Conservation (phyloP, 2,329 filamentous ascomycete genomes). For the Pseudopyricularia javanii region DNA sequence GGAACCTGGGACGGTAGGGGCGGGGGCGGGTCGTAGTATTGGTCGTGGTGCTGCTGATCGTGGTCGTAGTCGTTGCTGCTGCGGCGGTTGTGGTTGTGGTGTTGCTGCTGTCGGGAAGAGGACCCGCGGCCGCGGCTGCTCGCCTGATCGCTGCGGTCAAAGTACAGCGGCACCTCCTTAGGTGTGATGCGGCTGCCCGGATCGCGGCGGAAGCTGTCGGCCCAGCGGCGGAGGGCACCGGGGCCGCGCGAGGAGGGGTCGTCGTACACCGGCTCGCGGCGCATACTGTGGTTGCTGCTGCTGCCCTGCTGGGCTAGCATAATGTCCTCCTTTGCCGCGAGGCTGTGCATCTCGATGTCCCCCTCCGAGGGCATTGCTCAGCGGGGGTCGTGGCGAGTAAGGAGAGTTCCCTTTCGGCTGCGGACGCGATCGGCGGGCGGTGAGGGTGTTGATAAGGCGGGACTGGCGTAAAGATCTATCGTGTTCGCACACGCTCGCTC, state of each 20-base stretch:
- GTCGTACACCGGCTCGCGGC: slow-evolving; percentile 8
- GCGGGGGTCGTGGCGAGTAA: background rate
- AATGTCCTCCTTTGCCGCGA: slow-evolving; percentile 11
- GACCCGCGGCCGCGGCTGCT: slow-evolving; percentile 7
- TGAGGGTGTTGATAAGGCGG: too few species aligned
- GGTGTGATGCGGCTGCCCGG: slow-evolving; percentile 36
- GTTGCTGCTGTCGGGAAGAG: too few species aligned
- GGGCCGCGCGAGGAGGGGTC: slow-evolving; percentile 4
- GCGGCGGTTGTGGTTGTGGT: background rate
- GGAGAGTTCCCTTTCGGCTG: too few species aligned
- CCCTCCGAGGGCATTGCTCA: slow-evolving; percentile 9
- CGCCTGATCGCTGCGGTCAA: background rate
- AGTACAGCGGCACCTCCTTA: slow-evolving; percentile 14
- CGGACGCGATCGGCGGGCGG: too few species aligned
- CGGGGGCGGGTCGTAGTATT: background rate
- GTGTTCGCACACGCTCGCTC: too few species aligned
- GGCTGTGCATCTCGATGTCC: slow-evolving; percentile 11
- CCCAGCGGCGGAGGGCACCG: slow-evolving; percentile 21
- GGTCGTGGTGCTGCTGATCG: background rate
- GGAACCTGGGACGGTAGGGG: slow-evolving; percentile 7
- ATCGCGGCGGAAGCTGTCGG: slow-evolving; percentile 54
- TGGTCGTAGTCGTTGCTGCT: background rate
- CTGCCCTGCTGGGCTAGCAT: slow-evolving; percentile 5
- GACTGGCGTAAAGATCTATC: too few species aligned
- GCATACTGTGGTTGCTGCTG: slow-evolving; percentile 7